A percentile compares a stretch with the other conserved stretches of the same genome.
These are phyloP conservation scores for Hyaloscypha finlandica DNA, from an alignment of 495 filamentous ascomycete genomes.

Conservation along the genomic window DNA sequence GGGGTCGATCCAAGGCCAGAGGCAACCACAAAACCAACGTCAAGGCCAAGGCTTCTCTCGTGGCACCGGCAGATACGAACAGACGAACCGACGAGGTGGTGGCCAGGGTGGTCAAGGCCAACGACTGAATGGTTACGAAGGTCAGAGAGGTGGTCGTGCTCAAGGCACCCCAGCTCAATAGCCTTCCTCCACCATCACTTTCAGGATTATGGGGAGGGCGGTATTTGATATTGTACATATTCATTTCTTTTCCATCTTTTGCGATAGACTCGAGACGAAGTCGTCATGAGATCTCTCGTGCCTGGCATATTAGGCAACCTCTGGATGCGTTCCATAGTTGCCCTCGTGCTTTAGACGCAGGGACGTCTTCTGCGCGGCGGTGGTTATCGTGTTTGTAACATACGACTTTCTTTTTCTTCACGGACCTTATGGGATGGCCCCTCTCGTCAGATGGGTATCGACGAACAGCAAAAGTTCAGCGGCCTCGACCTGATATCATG, in stretches of 20 bases:
- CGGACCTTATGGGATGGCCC: constrained; percentile 16
- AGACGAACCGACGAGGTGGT: constrained; percentile 39
- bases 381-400: constrained; percentile 31
- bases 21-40: constrained; percentile 36
- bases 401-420: constrained; percentile 34
- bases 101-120: constrained; percentile 37
- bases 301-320: constrained; percentile 14
- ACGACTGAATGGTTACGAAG: constrained; percentile 43
- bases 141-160: constrained; percentile 46
- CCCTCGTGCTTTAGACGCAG: constrained; percentile 1
- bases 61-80: constrained; percentile 39
- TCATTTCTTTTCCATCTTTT: constrained; percentile 28
- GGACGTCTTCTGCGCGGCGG: constrained; percentile 20
- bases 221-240: constrained; percentile 34
- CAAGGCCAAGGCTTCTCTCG: constrained; percentile 27
- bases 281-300: constrained; percentile 18
- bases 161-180: constrained; percentile 35
- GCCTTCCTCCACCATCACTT: background rate
- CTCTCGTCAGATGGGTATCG: constrained; percentile 30
- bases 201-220: constrained; percentile 7
- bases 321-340: constrained; percentile 18
- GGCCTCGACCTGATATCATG: constrained; percentile 32
- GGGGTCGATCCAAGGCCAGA: constrained; percentile 35
- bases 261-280: constrained; percentile 29
- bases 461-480: constrained; percentile 35